These are phyloP conservation scores for Leishmania major DNA, from an alignment of 208 protist species.

Conservation along the genomic window DNA sequence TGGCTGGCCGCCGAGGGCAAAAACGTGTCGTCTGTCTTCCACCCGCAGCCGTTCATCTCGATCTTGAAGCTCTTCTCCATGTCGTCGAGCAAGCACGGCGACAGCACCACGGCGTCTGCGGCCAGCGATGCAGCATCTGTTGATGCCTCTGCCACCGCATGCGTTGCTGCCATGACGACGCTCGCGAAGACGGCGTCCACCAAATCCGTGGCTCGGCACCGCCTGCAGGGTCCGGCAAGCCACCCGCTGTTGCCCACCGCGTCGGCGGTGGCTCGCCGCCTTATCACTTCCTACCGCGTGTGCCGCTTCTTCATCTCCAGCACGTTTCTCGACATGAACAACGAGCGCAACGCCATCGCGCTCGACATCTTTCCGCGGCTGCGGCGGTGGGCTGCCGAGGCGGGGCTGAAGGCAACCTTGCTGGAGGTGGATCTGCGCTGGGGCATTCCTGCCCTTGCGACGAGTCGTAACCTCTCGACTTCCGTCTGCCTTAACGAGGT, in stretches of 20 bases:
- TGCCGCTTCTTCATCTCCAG: slow-evolving; percentile 96
- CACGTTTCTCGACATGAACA: slow-evolving; percentile 97
- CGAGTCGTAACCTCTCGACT: slow-evolving; percentile 68
- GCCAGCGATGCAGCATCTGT: background rate
- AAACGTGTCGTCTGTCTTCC: slow-evolving; percentile 17
- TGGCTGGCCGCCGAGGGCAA: slow-evolving; percentile 25
- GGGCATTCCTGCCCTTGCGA: slow-evolving; percentile 92
- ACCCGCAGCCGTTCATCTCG: slow-evolving; percentile 30
- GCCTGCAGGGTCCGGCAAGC: background rate
- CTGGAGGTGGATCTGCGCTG: slow-evolving; percentile 95
- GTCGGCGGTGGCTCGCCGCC: slow-evolving; percentile 14
- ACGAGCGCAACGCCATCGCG: slow-evolving; percentile 93
- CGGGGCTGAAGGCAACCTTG: slow-evolving; percentile 72
- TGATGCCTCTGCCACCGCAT: background rate
- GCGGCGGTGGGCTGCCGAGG: slow-evolving; percentile 69
- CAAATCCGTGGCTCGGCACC: background rate
- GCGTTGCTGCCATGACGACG: background rate
- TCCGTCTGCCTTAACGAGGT: slow-evolving; percentile 95
- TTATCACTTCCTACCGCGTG: slow-evolving; percentile 45
- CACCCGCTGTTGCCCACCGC: background rate
- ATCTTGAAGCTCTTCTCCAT: slow-evolving; percentile 24
- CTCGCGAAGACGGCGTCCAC: no score
- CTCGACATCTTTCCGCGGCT: slow-evolving; percentile 94
- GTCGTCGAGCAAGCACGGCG: background rate
- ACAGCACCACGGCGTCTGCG: background rate